Percentiles rank a stretch among this genome's conserved stretches.
These are phyloP conservation scores for Tylopilus balloui DNA, from an alignment of 768 basidiomycete species.

Conservation along the genomic window DNA sequence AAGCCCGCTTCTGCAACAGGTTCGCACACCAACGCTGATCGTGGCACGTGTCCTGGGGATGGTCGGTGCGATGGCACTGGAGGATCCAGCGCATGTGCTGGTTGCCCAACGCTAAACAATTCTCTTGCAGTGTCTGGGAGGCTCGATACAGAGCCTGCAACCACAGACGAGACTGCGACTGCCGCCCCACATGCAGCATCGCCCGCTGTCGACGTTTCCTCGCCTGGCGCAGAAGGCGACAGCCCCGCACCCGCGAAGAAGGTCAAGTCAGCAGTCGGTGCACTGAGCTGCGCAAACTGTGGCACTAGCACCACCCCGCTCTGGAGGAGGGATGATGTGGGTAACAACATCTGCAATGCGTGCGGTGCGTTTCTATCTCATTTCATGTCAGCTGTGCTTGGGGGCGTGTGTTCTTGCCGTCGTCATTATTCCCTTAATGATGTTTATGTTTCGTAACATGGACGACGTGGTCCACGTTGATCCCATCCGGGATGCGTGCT, in stretches of 20 bases:
- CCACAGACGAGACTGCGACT: conserved; percentile 20
- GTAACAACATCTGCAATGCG: conserved; percentile 93
- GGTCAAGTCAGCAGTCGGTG: conserved; percentile 51
- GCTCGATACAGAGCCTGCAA: conserved; percentile 35
- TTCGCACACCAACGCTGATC: conserved; percentile 29
- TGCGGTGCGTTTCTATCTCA: conserved; percentile 62
- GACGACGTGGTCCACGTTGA: conserved; percentile 20
- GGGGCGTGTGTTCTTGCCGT: conserved; percentile 21
- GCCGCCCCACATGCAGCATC: conserved; percentile 19
- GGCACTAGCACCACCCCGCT: conserved; percentile 86
- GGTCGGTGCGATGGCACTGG: conserved; percentile 97
- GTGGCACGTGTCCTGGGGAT: conserved; percentile 95
- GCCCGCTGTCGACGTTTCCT: conserved; percentile 34
- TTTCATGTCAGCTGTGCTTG: conserved; percentile 24
- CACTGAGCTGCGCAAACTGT: conserved; percentile 83
- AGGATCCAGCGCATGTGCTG: conserved; percentile 86
- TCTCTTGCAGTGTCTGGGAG: conserved; percentile 46
- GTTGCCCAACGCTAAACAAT: conserved; percentile 98
- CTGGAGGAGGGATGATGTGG: conserved; percentile 86
- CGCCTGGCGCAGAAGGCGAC: conserved; percentile 28
- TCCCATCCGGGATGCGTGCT: conserved; percentile 18
- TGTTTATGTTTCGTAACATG: conserved; percentile 20
- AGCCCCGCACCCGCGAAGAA: conserved; percentile 33
- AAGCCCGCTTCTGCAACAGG: conserved; percentile 30
- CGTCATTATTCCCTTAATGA: conserved; percentile 6